Percentiles rank a stretch among this genome's conserved stretches.
These are phyloP conservation scores for Keqinozyma sinolaborantium DNA, from an alignment of 1,139 yeast genomes.

Conservation along the genomic window DNA sequence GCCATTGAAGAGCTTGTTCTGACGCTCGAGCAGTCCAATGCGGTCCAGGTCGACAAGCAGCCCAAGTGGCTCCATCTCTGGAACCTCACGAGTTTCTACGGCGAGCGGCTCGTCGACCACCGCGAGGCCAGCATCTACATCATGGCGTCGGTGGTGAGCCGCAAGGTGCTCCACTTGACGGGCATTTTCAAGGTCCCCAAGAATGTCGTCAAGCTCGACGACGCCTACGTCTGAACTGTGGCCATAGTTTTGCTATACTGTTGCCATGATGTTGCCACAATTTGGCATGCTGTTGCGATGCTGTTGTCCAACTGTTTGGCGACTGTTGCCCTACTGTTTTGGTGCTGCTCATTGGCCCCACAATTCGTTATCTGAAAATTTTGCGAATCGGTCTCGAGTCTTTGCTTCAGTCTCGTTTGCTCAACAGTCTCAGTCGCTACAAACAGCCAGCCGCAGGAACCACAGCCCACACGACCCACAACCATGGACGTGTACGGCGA, in stretches of 20 bases:
- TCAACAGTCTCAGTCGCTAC: too few relatives aligned
- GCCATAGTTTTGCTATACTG: too few relatives aligned
- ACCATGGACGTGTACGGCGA: neutral
- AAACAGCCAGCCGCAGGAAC: too few relatives aligned
- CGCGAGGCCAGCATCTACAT: conserved; percentile 27
- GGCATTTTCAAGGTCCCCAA: conserved; percentile 20
- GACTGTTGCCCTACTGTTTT: too few relatives aligned
- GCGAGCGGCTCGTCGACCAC: conserved; percentile 29
- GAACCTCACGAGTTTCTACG: conserved; percentile 25
- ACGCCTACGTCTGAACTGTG: conserved; percentile 6
- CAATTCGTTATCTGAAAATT: too few relatives aligned
- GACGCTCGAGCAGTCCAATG: conserved; percentile 12
- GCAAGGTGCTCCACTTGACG: conserved; percentile 23
- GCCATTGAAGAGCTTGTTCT: conserved; percentile 29
- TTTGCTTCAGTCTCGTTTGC: too few relatives aligned
- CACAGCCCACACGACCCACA: too few relatives aligned
- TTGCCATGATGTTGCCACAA: too few relatives aligned
- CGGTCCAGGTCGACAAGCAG: conserved; percentile 19
- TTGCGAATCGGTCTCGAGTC: too few relatives aligned
- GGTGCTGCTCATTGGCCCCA: too few relatives aligned
- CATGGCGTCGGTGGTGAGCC: conserved; percentile 22
- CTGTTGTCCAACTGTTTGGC: too few relatives aligned
- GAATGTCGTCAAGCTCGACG: conserved; percentile 26
- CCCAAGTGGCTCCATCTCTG: conserved; percentile 24
- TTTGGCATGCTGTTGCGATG: too few relatives aligned